Conservation (phyloP, 2,329 filamentous ascomycete genomes). For the Penicillium sclerotiorum region DNA sequence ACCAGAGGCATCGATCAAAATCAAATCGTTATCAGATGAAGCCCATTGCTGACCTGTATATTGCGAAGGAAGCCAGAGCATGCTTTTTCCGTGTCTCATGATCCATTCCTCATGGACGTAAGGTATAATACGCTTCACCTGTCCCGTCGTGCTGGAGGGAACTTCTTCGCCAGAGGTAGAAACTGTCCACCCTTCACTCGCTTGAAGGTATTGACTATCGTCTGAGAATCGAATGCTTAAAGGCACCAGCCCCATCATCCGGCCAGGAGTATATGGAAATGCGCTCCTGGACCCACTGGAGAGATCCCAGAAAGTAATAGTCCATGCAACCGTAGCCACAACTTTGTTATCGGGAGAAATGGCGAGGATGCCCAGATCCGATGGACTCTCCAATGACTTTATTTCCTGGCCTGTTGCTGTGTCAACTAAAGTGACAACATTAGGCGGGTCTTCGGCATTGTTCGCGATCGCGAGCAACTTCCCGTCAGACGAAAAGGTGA, state of each 20-base stretch:
- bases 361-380: neutral
- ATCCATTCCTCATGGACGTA: neutral
- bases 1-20: neutral
- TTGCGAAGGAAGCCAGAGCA: neutral
- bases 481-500: neutral
- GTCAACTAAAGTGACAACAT: neutral
- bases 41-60: neutral
- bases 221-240: neutral
- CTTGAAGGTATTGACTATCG: neutral
- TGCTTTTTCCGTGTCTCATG: neutral
- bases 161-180: neutral
- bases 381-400: neutral
- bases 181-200: neutral
- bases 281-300: neutral
- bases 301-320: neutral
- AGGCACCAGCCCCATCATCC: neutral
- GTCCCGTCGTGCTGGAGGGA: neutral
- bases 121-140: neutral
- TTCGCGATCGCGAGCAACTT: neutral
- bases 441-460: neutral
- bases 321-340: neutral
- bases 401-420: neutral
- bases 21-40: neutral
- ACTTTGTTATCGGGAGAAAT: neutral
- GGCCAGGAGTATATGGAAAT: neutral